Evolutionary conservation across 2,329 filamentous ascomycete species (phyloP).

Genomic region (Verticillium isaacii): DNA sequence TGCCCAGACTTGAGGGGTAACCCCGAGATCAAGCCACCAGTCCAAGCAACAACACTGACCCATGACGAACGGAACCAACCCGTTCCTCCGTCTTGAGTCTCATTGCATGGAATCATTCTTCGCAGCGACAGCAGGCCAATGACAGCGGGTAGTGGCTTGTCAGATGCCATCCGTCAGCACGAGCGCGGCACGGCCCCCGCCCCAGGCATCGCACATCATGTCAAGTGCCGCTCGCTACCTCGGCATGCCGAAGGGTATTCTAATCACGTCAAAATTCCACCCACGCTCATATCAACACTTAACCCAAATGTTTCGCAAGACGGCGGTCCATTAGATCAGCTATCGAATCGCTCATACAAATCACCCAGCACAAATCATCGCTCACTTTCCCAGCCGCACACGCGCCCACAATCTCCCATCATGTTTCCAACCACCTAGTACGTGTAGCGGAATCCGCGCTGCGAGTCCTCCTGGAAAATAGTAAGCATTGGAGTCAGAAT

Average conservation of each 20-base stretch:
- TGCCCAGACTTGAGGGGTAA: not conserved
- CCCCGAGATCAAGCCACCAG: not conserved
- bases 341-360: not conserved
- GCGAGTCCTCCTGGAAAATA: constrained; percentile 10
- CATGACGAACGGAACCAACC: not conserved
- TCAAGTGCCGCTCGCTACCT: not conserved
- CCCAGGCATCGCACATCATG: not conserved
- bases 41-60: not conserved
- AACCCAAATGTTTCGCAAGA: not conserved
- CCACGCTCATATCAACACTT: not conserved
- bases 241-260: not conserved
- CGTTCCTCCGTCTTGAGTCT: not conserved
- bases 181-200: not conserved
- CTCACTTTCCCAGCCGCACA: not conserved
- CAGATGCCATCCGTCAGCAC: not conserved
- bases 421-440: constrained; percentile 14
- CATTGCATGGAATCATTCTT: not conserved
- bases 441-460: constrained; percentile 28
- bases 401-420: not conserved
- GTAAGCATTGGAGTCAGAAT: not conserved
- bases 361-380: not conserved
- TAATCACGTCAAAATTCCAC: not conserved
- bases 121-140: not conserved
- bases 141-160: not conserved
- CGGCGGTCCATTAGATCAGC: not conserved